Conservation (phyloP, 768 basidiomycete genomes). For the Tulasnella sp. region DNA sequence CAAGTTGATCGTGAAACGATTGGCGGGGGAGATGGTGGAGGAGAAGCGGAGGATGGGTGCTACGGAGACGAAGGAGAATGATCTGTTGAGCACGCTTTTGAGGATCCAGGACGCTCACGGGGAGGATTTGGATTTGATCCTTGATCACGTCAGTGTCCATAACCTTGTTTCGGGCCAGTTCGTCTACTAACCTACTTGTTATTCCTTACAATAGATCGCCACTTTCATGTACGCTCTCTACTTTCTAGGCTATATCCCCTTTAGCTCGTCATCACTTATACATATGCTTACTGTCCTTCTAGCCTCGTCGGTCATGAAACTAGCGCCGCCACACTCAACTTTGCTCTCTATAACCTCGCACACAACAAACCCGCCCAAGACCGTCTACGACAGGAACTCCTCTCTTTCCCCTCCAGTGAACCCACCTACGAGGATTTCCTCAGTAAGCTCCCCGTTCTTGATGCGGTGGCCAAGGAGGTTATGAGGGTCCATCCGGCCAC, state of each 20-base stretch:
- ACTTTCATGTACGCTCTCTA: conserved; percentile 27
- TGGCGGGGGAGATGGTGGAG: conserved; percentile 11
- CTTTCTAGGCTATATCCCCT: neutral
- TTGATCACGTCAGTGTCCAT: conserved; percentile 19
- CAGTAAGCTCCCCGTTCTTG: conserved; percentile 31
- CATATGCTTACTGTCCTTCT: too few species aligned
- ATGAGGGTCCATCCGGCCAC: conserved; percentile 35
- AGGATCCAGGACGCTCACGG: neutral
- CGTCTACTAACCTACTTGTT: neutral
- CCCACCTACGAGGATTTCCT: conserved; percentile 32
- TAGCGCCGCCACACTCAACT: conserved; percentile 27
- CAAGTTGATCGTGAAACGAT: conserved; percentile 22
- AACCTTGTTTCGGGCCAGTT: conserved; percentile 7
- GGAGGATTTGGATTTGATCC: conserved; percentile 16
- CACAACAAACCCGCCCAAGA: conserved; percentile 31
- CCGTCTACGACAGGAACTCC: conserved; percentile 33
- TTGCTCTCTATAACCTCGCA: conserved; percentile 35
- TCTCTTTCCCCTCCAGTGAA: conserved; percentile 22
- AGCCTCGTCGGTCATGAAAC: conserved; percentile 37
- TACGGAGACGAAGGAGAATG: conserved; percentile 14
- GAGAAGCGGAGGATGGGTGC: neutral
- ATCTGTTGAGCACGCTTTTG: conserved; percentile 14
- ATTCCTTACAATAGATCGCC: conserved; percentile 22
- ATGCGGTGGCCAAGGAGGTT: conserved; percentile 36
- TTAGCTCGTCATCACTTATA: too few species aligned